Evolutionary conservation across 2,329 filamentous ascomycete species (phyloP), one percentile per base, ranked within the genome.

Genomic region (Phaeosphaeria sp.): DNA sequence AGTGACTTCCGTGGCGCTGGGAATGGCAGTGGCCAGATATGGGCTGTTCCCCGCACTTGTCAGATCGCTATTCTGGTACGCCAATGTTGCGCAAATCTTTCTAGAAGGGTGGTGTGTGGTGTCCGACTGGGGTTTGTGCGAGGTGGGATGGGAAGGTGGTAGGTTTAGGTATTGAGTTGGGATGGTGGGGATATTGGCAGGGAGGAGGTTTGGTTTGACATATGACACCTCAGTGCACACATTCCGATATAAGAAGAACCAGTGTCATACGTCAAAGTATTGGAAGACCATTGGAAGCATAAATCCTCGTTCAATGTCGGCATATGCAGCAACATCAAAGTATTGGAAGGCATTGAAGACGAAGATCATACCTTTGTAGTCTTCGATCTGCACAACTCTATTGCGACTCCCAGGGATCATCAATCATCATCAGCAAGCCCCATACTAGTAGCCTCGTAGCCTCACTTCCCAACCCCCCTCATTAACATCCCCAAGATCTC

Each of bases 401-500:
- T 7, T 3, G 8, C 6, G 30, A 36, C n/a, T 13, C 3, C 3
- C 30, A 36, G 11, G 11, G 30, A 6, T 13, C 11, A 36, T 36
- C 11, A 13, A 13, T 7, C 11, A 5, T 36, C 5, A 13, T 13
- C 30, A 36, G 8, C 11, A 36, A 7, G 30, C 30, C n/a, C n/a
- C n/a, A n/a, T n/a, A n/a, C n/a, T n/a, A n/a, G n/a, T n/a, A n/a
- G n/a, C n/a, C n/a, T n/a, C n/a, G n/a, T n/a, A n/a, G n/a, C n/a
- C 30, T 36, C 30, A 36, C 6, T 36, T 36, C 11, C 8, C 30
- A 36, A 36, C 11, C 11, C 8, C 30, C 30, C 15, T 36, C 30
- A 36, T 36, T 9, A 77, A 69, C 77, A 79, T 78, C 7, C 67
- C 61, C 42, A 77, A 76, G 17, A 77, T 57, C 56, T 75, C 67